These are phyloP conservation scores for Cladophialophora yegresii DNA, from an alignment of 2,329 filamentous ascomycete genomes.

Conservation along the genomic window DNA sequence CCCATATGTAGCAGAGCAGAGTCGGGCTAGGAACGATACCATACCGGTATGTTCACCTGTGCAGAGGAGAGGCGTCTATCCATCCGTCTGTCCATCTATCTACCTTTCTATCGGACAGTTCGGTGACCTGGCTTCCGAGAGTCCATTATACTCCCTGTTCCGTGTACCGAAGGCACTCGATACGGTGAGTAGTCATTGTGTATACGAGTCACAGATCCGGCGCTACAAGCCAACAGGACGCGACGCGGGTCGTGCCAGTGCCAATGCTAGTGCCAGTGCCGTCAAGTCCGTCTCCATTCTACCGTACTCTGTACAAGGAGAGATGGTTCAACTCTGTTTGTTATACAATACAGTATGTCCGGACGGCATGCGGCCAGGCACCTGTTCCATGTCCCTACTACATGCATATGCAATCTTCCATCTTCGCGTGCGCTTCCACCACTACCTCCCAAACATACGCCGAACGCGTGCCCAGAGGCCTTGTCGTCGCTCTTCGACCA, in stretches of 20 bases:
- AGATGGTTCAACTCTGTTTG: neutral
- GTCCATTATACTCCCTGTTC: neutral
- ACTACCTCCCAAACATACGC: conserved; percentile 15
- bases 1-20: neutral
- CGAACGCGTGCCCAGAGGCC: conserved; percentile 12
- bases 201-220: neutral
- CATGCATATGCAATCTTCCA: neutral
- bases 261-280: no score
- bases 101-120: neutral
- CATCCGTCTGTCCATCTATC: neutral
- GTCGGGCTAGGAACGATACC: neutral
- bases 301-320: no score
- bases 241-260: no score
- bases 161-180: neutral
- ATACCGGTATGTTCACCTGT: neutral
- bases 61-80: neutral
- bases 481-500: neutral
- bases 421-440: neutral
- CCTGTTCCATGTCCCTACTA: no score
- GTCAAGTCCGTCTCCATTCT: neutral
- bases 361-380: no score
- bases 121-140: neutral
- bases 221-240: neutral
- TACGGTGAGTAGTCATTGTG: neutral
- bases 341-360: neutral